Conservation (phyloP, 345 rosid genomes). For the Crucihimalaya himalaica region DNA sequence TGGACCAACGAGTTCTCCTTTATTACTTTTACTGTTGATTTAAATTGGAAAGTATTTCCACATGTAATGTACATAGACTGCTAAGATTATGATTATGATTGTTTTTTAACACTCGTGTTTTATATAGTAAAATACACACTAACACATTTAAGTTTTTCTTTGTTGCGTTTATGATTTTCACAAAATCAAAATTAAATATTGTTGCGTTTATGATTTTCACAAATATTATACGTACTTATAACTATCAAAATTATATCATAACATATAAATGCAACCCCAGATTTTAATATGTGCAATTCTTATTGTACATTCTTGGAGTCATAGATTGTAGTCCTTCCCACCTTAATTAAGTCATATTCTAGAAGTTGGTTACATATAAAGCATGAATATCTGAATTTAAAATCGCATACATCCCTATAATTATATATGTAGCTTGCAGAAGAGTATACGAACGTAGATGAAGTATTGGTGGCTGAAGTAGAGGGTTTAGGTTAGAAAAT, state of each 20-base stretch:
- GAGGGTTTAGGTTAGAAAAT: conserved; percentile 58
- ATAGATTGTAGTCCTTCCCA: conserved; percentile 12
- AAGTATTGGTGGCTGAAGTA: conserved; percentile 48
- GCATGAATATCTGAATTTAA: neutral
- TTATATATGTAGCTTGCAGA: conserved; percentile 18
- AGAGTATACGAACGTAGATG: conserved; percentile 34
- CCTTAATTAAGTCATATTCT: conserved; percentile 28
- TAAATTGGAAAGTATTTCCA: neutral
- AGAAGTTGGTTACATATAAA: conserved; percentile 20
- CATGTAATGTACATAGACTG: neutral
- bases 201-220: neutral
- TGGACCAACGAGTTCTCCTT: neutral
- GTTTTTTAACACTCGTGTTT: neutral
- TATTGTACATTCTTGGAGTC: neutral
- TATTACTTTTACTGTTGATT: neutral
- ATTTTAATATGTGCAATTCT: neutral
- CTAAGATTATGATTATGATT: neutral
- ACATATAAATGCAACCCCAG: neutral
- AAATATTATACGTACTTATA: no score
- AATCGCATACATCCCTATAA: neutral
- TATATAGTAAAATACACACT: neutral
- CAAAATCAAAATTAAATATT: neutral
- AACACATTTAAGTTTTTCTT: neutral
- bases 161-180: neutral
- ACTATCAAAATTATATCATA: neutral